These are phyloP conservation scores for Monilinia laxa DNA, from an alignment of 2,329 filamentous ascomycete species.

Conservation along the genomic window DNA sequence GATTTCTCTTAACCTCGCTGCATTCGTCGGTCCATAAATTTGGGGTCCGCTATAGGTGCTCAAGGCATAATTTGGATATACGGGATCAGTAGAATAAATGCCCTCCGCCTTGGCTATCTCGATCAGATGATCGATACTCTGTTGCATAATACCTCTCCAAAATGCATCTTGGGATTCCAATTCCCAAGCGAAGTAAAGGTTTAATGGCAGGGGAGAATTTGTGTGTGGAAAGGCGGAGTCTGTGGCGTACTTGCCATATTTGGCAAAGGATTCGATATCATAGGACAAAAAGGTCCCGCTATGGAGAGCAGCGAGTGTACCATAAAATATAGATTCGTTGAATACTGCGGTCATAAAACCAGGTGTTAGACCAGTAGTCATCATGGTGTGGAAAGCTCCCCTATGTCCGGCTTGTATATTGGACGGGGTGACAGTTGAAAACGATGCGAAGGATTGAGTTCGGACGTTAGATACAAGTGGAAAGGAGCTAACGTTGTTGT, in stretches of 20 bases:
- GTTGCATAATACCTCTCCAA: constrained; percentile 35
- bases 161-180: constrained; percentile 34
- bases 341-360: constrained; percentile 35
- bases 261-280: constrained; percentile 39
- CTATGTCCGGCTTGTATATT: constrained; percentile 29
- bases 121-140: constrained; percentile 34
- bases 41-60: constrained; percentile 27
- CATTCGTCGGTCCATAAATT: constrained; percentile 41
- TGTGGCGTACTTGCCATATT: constrained; percentile 38
- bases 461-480: constrained; percentile 12
- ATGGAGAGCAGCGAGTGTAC: constrained; percentile 26
- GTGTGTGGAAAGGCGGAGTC: constrained; percentile 40
- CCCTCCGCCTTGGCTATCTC: constrained; percentile 37
- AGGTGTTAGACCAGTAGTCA: constrained; percentile 34
- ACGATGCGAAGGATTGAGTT: constrained; percentile 17
- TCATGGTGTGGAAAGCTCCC: constrained; percentile 38
- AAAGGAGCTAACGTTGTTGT: constrained; percentile 26
- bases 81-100: constrained; percentile 33
- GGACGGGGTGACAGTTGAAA: constrained; percentile 30
- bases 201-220: constrained; percentile 35
- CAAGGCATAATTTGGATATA: constrained; percentile 33
- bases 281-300: constrained; percentile 33
- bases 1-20: constrained; percentile 34
- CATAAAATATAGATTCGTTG: constrained; percentile 28
- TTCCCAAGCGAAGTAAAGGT: constrained; percentile 39